phyloP scores from a whole-genome alignment of 2,329 filamentous ascomycete genomes.

The Chaetothyriales sp. region DNA sequence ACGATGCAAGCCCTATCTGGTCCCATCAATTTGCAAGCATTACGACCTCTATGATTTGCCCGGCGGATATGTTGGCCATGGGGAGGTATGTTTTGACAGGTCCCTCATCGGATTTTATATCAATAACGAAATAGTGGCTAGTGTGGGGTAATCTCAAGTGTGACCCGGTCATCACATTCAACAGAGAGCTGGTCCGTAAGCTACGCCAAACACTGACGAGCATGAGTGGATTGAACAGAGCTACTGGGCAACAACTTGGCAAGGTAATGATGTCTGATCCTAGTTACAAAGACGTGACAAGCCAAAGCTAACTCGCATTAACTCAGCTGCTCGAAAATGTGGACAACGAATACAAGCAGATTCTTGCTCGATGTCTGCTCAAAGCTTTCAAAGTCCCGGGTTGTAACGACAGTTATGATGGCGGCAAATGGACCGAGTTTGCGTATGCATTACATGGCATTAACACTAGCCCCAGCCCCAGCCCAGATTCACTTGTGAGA shows the following conservation, averaged over 20 bases:
- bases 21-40: constrained; percentile 4
- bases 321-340: constrained; percentile 4
- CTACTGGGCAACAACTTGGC: constrained; percentile 1
- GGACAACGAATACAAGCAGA: constrained; percentile 1
- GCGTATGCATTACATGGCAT: constrained; percentile 1
- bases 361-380: constrained; percentile 3
- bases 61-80: constrained; percentile 4
- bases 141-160: constrained; percentile 5
- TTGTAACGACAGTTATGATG: background rate
- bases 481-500: background rate
- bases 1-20: constrained; percentile 3
- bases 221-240: background rate
- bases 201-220: background rate
- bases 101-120: background rate
- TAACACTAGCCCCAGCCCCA: background rate
- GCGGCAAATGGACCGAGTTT: constrained; percentile 1
- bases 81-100: constrained; percentile 4
- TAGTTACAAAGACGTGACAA: background rate
- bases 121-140: constrained; percentile 5
- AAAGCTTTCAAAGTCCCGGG: constrained; percentile 1
- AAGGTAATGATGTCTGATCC: background rate
- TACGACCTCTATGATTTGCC: constrained; percentile 3
- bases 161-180: constrained; percentile 2
- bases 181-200: background rate
- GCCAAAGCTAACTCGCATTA: background rate